Conservation (phyloP, 805 yeast genomes). For the Lachancea fermentati region DNA sequence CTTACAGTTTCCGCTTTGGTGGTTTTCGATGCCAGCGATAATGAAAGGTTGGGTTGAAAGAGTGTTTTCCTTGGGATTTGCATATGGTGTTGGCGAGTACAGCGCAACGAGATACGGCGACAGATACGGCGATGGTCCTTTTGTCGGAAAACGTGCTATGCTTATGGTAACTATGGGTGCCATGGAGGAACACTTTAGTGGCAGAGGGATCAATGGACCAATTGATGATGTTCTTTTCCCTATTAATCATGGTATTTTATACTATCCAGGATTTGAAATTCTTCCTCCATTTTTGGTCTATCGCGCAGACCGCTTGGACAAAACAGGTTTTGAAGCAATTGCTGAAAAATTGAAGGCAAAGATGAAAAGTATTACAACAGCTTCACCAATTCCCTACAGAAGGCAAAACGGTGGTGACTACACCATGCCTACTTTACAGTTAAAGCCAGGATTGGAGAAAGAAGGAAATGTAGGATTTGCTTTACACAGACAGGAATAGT, state of each 20-base stretch:
- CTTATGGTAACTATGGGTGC: conserved; percentile 17
- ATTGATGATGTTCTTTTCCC: conserved; percentile 22
- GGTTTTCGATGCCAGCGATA: conserved; percentile 31
- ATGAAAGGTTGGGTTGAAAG: conserved; percentile 30
- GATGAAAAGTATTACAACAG: conserved; percentile 8
- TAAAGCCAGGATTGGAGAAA: conserved; percentile 17
- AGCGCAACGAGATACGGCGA: conserved; percentile 12
- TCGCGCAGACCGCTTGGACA: conserved; percentile 6
- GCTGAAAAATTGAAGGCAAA: conserved; percentile 8
- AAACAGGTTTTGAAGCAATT: conserved; percentile 3
- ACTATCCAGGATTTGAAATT: conserved; percentile 21
- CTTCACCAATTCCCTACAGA: conserved; percentile 16
- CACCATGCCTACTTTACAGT: conserved; percentile 9
- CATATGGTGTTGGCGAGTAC: conserved; percentile 20
- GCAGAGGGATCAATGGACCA: conserved; percentile 21
- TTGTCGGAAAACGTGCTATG: conserved; percentile 23
- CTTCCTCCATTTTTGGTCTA: conserved; percentile 19
- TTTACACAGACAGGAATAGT: conserved; percentile 11
- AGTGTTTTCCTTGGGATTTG: conserved; percentile 22
- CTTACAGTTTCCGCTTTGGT: conserved; percentile 30
- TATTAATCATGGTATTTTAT: conserved; percentile 23
- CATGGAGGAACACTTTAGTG: conserved; percentile 8
- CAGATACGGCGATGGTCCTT: conserved; percentile 24
- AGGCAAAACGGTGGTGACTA: conserved; percentile 22
- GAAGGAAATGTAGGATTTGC: conserved; percentile 13